Evolutionary conservation across 108 stramenopile species (phyloP), one percentile per base, ranked within the genome.

Genomic region (Skeletonema menzelii): DNA sequence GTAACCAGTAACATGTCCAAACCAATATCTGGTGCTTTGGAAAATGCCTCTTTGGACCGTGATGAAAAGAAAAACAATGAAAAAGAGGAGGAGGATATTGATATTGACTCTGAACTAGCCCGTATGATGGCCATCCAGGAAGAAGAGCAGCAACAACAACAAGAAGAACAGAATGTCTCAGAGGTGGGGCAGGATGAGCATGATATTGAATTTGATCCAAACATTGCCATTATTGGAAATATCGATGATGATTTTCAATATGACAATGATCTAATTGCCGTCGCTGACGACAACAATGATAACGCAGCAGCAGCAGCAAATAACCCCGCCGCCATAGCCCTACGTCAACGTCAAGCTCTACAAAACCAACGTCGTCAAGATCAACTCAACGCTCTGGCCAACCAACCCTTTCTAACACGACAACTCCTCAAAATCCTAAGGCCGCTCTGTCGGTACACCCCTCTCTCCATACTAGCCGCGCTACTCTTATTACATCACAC

Each of bases 401-500:
- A 40, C 26, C 20, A 59, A 61, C 20, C 67, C 28, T 27, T 28
- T 53, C 49, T 67, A 13, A 14, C 70, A 31, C 78, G 61, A 27
- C 67, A 53, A 42, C 28, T 56, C 13, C 27, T 38, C 34, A n/a
- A 17, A 17, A 17, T 70, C 14, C 28, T 59, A 42, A 44, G 35
- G 0, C 70, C 59, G 5, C 32, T 40, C 2, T 20, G 79, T 19
- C 57, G 79, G 6, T 92, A 92, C 64, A 63, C 72, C 28, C 56
- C 70, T 0, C 56, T 77, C 6, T 88, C 87, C 20, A 79, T 95
- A 24, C 22, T 84, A 3, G 67, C 84, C 6, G 94, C 94, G 24
- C 26, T 82, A 0, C 58, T 67, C 0, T 63, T 94, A 27, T 28
- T 97, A 0, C 78, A 57, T 53, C 92, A 95, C 67, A 93, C 95